Base-by-base conservation (phyloP, 2,329 filamentous ascomycete species). In the Venturia effusa region DNA sequence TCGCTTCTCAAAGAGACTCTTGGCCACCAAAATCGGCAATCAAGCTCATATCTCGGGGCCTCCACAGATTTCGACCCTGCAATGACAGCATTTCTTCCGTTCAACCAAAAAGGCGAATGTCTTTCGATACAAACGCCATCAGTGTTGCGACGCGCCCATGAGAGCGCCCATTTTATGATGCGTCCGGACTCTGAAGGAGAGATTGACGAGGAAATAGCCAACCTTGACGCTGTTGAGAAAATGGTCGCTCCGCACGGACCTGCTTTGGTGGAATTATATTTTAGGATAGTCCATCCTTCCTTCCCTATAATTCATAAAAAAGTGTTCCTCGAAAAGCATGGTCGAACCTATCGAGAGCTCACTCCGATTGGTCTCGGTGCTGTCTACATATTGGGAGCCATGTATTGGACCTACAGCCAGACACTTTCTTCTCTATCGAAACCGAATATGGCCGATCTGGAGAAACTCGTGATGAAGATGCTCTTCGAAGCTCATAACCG, bases 231-330 rank as follows among this genome's bases (percentile, higher is more conserved):
- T 1, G 48, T 63, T 22, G 61, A 63, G 74, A 80, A 79, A 41
- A 77, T 89, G 32, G 87, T 92, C 24, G 80, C 83, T 17, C 88
- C 89, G 3, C 82, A 92, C 71, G 89, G 89, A 17, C 83, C 83
- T 48, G 82, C 81, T 61, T 78, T 94, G 61, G 83, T 93, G 62
- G 84, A 89, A 68, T 77, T 92, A 11, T 93, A 90, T 77, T 92
- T 92, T 68, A 77, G 81, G 32, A 81, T 84, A 40, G 78, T 85
- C 6, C 83, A 85, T 67, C 83, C 83, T 0, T 80, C 78, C 64
- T 84, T 83, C 67, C 83, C 83, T 0, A 80, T 85, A 59, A 70
- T 85, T 4, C 82, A 86, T 68, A 86, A 86, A 69, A 81, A 79
- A 39, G 83, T 85, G 11, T 86, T 84, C 65, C 75, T 85, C 43